Evolutionary conservation across 768 basidiomycete species (phyloP).

Genomic region (Tricholoma matsutake): DNA sequence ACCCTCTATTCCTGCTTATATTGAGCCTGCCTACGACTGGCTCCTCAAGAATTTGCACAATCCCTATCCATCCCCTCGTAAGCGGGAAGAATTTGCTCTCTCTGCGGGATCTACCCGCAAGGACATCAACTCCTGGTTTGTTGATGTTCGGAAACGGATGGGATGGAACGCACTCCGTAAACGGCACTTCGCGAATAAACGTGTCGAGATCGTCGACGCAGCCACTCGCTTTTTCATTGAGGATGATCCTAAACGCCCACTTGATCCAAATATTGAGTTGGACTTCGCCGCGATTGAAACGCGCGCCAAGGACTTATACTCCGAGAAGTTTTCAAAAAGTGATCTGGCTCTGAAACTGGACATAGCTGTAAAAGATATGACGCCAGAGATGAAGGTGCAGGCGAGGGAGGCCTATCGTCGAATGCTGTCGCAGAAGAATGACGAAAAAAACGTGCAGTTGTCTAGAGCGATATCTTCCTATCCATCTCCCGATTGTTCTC

Average conservation of each 20-base stretch:
- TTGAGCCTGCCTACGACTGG: slow-evolving; percentile 37
- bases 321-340: slow-evolving; percentile 23
- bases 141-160: slow-evolving; percentile 46
- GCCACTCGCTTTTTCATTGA: slow-evolving; percentile 32
- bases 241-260: slow-evolving; percentile 16
- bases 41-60: slow-evolving; percentile 43
- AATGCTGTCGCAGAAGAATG: slow-evolving; percentile 1
- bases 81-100: slow-evolving; percentile 27
- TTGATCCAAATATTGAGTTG: slow-evolving; percentile 19
- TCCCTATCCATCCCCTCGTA: slow-evolving; percentile 43
- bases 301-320: slow-evolving; percentile 19
- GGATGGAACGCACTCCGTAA: slow-evolving; percentile 48
- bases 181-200: slow-evolving; percentile 29
- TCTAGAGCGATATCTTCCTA: slow-evolving; percentile 2
- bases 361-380: slow-evolving; percentile 26
- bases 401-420: slow-evolving; percentile 9
- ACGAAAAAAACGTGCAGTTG: neutral
- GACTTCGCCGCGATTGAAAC: slow-evolving; percentile 22
- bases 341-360: slow-evolving; percentile 27
- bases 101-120: slow-evolving; percentile 19
- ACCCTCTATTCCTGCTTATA: slow-evolving; percentile 17
- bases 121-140: slow-evolving; percentile 48
- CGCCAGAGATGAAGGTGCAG: slow-evolving; percentile 16
- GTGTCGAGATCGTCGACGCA: slow-evolving; percentile 35
- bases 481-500: slow-evolving; percentile 18